Conservation (phyloP, 2,329 filamentous ascomycete genomes). For the Colletotrichum trifolii region DNA sequence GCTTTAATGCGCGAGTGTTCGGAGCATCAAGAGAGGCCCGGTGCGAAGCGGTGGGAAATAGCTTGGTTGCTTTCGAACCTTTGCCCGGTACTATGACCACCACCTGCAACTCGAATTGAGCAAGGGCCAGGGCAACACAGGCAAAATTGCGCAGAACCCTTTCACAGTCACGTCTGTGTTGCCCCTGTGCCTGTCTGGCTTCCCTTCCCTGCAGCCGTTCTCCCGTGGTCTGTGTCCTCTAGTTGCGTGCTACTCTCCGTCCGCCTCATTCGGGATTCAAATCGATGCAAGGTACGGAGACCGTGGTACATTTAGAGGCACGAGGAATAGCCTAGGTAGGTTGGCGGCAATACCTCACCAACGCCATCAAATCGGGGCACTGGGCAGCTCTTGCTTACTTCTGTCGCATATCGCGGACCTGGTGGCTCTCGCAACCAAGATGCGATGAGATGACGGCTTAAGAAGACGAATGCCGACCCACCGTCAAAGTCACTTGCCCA, state of each 20-base stretch:
- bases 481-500: conserved; percentile 29
- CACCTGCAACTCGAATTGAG: conserved; percentile 18
- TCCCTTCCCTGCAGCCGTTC: conserved; percentile 37
- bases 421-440: conserved; percentile 8
- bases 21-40: too few relatives aligned
- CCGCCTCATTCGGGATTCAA: conserved; percentile 33
- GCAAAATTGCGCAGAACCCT: conserved; percentile 34
- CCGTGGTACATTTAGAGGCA: conserved; percentile 9
- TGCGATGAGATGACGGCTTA: conserved; percentile 36
- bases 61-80: conserved; percentile 21
- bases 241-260: conserved; percentile 3
- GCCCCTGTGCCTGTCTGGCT: conserved; percentile 33
- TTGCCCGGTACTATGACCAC: background rate
- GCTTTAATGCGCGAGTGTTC: conserved; percentile 1
- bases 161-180: conserved; percentile 32
- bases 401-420: conserved; percentile 30
- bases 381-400: conserved; percentile 8
- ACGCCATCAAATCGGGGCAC: conserved; percentile 23
- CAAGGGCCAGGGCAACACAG: conserved; percentile 32
- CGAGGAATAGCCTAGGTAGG: conserved; percentile 29
- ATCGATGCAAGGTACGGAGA: conserved; percentile 34
- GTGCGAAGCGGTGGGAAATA: conserved; percentile 12
- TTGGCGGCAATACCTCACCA: background rate
- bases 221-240: conserved; percentile 37
- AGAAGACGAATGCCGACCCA: conserved; percentile 38